These are phyloP conservation scores for Paspalum notatum DNA, from an alignment of 176 grass and related monocot genomes.

Conservation along the genomic window DNA sequence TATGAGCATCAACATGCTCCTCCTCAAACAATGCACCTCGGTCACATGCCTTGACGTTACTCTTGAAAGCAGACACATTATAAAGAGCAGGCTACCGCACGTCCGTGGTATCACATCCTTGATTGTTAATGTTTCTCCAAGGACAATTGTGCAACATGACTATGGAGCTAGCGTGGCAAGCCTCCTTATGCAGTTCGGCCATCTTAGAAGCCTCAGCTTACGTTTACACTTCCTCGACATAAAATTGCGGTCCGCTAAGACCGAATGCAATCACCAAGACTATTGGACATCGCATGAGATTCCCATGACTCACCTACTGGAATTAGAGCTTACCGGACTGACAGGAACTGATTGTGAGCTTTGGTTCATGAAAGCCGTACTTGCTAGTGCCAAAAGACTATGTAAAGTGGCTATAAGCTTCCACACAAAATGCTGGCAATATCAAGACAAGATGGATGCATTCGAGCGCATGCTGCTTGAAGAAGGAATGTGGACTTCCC, in stretches of 20 bases:
- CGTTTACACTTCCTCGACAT: not conserved
- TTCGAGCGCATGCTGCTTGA: not conserved
- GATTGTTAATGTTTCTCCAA: not conserved
- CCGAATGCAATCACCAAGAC: not conserved
- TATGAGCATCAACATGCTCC: not conserved
- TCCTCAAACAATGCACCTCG: not conserved
- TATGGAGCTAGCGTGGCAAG: not conserved
- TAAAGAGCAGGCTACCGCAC: not conserved
- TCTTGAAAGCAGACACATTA: not conserved
- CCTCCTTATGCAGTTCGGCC: not conserved
- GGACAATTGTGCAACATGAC: not conserved
- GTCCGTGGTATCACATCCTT: not conserved
- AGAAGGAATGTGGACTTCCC: not conserved
- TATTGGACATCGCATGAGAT: not conserved
- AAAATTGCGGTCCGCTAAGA: too few relatives aligned
- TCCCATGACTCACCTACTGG: not conserved
- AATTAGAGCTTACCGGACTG: not conserved
- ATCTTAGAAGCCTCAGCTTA: not conserved
- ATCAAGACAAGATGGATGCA: not conserved
- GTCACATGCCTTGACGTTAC: not conserved
- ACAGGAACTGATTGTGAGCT: not conserved
- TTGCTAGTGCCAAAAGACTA: not conserved
- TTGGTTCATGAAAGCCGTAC: not conserved
- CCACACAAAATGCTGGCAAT: not conserved
- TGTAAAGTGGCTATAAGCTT: not conserved